Base-by-base conservation (phyloP, 768 basidiomycete genomes). In the Tricholoma sp. region DNA sequence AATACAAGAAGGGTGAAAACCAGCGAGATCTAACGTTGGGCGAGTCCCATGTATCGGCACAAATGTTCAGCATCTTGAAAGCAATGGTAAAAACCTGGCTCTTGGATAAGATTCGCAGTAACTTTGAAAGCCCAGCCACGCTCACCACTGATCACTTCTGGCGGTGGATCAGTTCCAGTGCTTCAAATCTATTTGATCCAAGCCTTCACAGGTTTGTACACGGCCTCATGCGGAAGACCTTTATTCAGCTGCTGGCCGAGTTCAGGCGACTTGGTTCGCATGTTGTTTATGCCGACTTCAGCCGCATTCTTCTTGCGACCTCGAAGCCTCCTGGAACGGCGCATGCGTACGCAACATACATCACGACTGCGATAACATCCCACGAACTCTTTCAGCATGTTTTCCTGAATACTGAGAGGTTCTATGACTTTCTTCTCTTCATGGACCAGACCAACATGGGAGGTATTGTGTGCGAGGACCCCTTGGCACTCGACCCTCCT, bases 161-260 rank as follows among this genome's bases (percentile, higher is more conserved):
- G 94, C 80, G 97, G 43, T 99, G 97, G 97, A 82, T 97, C 61
- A 89, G 86, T 69, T 93, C 93, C 2, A 84, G 82, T 45, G 79
- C 85, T 5, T 90, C 94, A 16, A 81, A 86, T 57, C 84, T 98
- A 76, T 95, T 93, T 68, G 97, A 99, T 66, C 86, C 94, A 1
- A 88, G 91, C 57, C 79, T 99, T 5, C 94, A 98, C 67, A 85
- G 89, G 0, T 99, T 99, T 71, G 76, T 98, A 8, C 89, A 95
- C 63, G 91, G 94, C 12, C 81, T 98, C 49, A 99, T 99, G 97
- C 85, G 91, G 58, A 98, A 99, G 76, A 94, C 91, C 0, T 98
- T 98, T 74, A 90, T 97, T 56, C 97, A 98, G 72, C 79, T 99
- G 61, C 80, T 98, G 19, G 95, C 96, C 12, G 97, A 99, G 70